phyloP scores from a whole-genome alignment of 208 protist species.

The Leishmania major region DNA sequence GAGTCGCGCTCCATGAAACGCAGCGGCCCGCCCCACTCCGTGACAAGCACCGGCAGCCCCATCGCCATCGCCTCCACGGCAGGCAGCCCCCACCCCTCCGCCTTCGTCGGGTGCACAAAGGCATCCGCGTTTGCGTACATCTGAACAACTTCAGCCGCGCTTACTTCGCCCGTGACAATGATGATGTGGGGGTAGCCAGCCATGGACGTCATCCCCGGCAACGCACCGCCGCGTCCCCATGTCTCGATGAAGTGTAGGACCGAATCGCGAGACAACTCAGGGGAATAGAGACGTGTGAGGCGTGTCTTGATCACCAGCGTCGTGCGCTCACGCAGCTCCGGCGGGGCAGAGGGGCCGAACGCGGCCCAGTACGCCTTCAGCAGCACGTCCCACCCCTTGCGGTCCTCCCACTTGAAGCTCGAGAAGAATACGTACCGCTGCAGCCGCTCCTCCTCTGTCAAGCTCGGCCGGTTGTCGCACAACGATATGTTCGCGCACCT shows the following conservation, averaged over 20 bases:
- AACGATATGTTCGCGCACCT: too few relatives aligned
- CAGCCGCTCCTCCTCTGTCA: conserved; percentile 7
- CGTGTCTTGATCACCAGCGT: conserved; percentile 22
- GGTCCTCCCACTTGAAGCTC: conserved; percentile 69
- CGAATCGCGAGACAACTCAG: not conserved
- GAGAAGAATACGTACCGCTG: conserved; percentile 53
- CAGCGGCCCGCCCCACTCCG: conserved; percentile 43
- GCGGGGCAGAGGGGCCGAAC: conserved; percentile 36
- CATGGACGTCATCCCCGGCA: conserved; percentile 18
- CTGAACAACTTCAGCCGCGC: conserved; percentile 27
- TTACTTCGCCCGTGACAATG: conserved; percentile 26
- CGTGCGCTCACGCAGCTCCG: conserved; percentile 21
- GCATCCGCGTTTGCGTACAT: conserved; percentile 76
- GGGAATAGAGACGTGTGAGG: not conserved
- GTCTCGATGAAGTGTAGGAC: conserved; percentile 11
- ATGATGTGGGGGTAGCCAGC: conserved; percentile 42
- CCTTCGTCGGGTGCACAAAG: conserved; percentile 79
- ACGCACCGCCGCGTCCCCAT: conserved; percentile 16
- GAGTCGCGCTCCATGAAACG: conserved; percentile 38
- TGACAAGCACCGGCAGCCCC: conserved; percentile 45
- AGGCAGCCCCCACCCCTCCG: conserved; percentile 72
- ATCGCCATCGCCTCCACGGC: conserved; percentile 64
- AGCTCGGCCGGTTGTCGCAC: conserved; percentile 24
- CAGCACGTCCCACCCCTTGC: conserved; percentile 71
- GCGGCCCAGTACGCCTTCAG: conserved; percentile 56